Evolutionary conservation across 2,329 filamentous ascomycete species (phyloP).

Genomic region (Sclerotinia minor): DNA sequence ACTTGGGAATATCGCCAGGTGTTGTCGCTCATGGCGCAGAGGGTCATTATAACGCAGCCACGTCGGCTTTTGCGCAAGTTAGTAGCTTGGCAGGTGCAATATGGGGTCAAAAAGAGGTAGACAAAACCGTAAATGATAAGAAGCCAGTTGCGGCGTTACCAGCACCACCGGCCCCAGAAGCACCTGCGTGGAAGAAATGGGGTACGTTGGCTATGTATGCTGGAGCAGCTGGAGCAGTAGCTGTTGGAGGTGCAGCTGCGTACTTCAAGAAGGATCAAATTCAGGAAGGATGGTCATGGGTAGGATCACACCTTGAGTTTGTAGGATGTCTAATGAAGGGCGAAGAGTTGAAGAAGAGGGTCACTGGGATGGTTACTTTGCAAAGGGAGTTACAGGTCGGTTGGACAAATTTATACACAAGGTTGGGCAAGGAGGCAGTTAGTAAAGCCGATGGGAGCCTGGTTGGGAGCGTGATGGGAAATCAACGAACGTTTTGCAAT

Average conservation of each 20-base stretch:
- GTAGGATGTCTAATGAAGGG: slow-evolving; percentile 84
- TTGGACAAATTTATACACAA: slow-evolving; percentile 85
- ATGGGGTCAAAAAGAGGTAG: slow-evolving; percentile 55
- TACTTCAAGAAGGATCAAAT: slow-evolving; percentile 85
- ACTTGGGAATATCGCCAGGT: slow-evolving; percentile 75
- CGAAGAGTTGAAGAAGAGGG: slow-evolving; percentile 75
- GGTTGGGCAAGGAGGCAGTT: slow-evolving; percentile 68
- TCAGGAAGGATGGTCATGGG: slow-evolving; percentile 75
- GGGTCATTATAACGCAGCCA: slow-evolving; percentile 75
- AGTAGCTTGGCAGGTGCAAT: slow-evolving; percentile 67
- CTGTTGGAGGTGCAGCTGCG: slow-evolving; percentile 78
- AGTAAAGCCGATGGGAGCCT: slow-evolving; percentile 51
- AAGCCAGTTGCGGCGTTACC: slow-evolving; percentile 45
- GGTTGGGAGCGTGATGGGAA: slow-evolving; percentile 61
- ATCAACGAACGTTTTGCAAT: slow-evolving; percentile 85
- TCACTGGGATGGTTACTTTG: slow-evolving; percentile 66
- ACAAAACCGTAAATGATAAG: slow-evolving; percentile 39
- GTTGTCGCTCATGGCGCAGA: slow-evolving; percentile 87
- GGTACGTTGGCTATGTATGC: slow-evolving; percentile 83
- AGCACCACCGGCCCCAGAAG: slow-evolving; percentile 45
- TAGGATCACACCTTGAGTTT: slow-evolving; percentile 87
- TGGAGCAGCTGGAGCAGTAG: slow-evolving; percentile 78
- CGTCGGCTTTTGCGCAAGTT: slow-evolving; percentile 66
- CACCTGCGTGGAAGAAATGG: slow-evolving; percentile 70
- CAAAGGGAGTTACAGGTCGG: slow-evolving; percentile 67